phyloP scores from a whole-genome alignment of 306 rosid genomes.

The Biancaea sappan region DNA sequence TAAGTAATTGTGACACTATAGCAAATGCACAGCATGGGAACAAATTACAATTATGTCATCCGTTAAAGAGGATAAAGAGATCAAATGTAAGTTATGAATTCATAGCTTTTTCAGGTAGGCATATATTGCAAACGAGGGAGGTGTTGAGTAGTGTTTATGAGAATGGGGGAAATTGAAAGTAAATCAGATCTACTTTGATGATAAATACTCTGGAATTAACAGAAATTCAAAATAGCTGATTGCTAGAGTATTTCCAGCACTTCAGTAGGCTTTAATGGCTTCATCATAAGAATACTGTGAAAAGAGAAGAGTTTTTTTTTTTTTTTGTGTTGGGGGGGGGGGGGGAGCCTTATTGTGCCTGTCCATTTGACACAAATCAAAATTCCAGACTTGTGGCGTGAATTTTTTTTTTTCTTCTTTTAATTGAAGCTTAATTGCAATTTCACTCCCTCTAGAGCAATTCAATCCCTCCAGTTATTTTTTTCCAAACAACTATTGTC shows the following conservation, averaged over 20 bases:
- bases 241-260: background rate
- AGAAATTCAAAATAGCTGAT: background rate
- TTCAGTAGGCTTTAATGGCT: background rate
- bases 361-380: background rate
- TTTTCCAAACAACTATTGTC: too few species aligned
- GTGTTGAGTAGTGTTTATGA: background rate
- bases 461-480: background rate
- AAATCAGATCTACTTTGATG: background rate
- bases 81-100: background rate
- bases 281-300: too few species aligned
- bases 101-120: background rate
- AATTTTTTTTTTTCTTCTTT: too few species aligned
- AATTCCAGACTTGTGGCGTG: too few species aligned
- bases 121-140: too few species aligned
- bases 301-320: too few species aligned
- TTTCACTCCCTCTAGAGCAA: background rate
- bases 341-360: background rate
- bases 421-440: too few species aligned
- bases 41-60: background rate
- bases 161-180: background rate
- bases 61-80: background rate
- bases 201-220: background rate
- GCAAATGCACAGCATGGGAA: constrained; percentile 11
- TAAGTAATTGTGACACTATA: background rate
- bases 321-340: too few species aligned